A percentile compares a stretch with the other conserved stretches of the same genome.
These are phyloP conservation scores for Zygnema circumcarinatum DNA, from an alignment of 139 green algal genomes.

Conservation along the genomic window DNA sequence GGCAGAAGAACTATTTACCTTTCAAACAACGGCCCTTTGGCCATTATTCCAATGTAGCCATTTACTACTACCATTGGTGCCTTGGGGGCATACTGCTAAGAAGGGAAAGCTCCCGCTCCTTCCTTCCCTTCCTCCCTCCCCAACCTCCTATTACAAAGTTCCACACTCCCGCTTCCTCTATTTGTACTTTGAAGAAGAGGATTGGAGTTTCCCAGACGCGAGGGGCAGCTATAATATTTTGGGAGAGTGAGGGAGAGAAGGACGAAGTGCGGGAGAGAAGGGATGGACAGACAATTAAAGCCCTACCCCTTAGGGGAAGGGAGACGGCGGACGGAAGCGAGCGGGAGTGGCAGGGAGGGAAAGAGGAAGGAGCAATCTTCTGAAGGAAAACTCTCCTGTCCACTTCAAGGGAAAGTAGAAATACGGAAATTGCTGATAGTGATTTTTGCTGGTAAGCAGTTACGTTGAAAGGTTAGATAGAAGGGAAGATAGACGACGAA, in stretches of 20 bases:
- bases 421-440: background rate
- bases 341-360: background rate
- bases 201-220: background rate
- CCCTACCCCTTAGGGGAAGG: background rate
- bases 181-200: too few relatives aligned
- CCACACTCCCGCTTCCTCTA: too few relatives aligned
- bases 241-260: background rate
- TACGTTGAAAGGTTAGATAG: background rate
- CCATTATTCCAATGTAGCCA: too few relatives aligned
- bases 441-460: background rate
- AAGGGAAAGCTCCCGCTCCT: background rate
- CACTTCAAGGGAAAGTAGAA: background rate
- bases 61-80: too few relatives aligned
- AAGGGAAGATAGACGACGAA: background rate
- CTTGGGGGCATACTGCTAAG: too few relatives aligned
- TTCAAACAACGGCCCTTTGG: too few relatives aligned
- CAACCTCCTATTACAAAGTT: too few relatives aligned
- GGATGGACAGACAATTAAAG: background rate
- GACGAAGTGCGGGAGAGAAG: background rate
- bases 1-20: too few relatives aligned
- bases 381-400: background rate
- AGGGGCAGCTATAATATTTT: too few relatives aligned
- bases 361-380: background rate
- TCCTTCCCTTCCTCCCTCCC: background rate
- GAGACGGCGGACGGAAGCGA: background rate